A percentile compares a stretch with the other conserved stretches of the same genome.
phyloP scores from a whole-genome alignment of 371 early-diverging fungal genomes.

The Syncephalastrum contaminatum region DNA sequence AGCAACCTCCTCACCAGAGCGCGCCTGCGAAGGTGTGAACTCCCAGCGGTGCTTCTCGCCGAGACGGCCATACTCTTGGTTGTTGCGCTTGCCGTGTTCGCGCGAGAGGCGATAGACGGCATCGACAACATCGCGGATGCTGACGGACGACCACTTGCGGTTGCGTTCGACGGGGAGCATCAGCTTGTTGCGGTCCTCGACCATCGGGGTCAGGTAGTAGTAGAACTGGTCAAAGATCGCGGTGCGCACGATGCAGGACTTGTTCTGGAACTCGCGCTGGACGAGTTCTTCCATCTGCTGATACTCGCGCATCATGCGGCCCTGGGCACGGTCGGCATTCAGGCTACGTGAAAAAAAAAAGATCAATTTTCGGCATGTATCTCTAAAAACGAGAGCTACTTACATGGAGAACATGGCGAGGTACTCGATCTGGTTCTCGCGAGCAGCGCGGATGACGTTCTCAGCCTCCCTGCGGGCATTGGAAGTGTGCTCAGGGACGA shows the following conservation, averaged over 20 bases:
- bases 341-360: neutral
- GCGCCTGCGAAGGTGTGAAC: slow-evolving; percentile 20
- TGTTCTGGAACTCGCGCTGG: slow-evolving; percentile 27
- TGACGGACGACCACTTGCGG: slow-evolving; percentile 28
- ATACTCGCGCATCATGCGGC: slow-evolving; percentile 20
- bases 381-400: slow-evolving; percentile 7
- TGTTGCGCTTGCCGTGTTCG: slow-evolving; percentile 10
- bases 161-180: slow-evolving; percentile 27
- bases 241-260: slow-evolving; percentile 23
- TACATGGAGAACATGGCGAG: slow-evolving; percentile 36
- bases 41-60: slow-evolving; percentile 21
- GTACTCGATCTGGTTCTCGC: slow-evolving; percentile 24
- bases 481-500: slow-evolving; percentile 33
- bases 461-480: slow-evolving; percentile 32
- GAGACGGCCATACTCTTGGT: neutral
- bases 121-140: slow-evolving; percentile 33
- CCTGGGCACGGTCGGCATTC: slow-evolving; percentile 3
- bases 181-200: slow-evolving; percentile 25
- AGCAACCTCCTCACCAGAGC: slow-evolving; percentile 22
- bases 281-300: slow-evolving; percentile 28
- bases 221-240: slow-evolving; percentile 28
- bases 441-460: slow-evolving; percentile 25
- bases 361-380: too few relatives aligned
- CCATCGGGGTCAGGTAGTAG: slow-evolving; percentile 34
- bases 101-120: slow-evolving; percentile 24